A percentile compares a stretch with the other conserved stretches of the same genome.
These are phyloP conservation scores for Termitomyces sp. DNA, from an alignment of 768 basidiomycete species.

Conservation along the genomic window DNA sequence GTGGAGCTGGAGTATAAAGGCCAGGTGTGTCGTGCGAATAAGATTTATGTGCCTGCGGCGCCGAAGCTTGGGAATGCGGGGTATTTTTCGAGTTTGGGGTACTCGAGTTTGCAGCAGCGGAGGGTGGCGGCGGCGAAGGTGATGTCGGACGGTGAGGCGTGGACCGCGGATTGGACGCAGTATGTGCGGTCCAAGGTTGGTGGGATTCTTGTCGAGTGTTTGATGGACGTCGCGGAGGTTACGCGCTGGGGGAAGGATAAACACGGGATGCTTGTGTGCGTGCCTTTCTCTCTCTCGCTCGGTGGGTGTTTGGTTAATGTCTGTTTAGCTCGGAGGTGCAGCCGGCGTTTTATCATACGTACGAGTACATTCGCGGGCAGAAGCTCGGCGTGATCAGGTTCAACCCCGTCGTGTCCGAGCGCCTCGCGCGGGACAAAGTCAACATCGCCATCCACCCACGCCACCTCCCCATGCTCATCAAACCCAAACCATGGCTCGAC, in stretches of 20 bases:
- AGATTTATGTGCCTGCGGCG: conserved; percentile 43
- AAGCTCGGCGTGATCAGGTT: conserved; percentile 90
- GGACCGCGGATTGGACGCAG: conserved; percentile 85
- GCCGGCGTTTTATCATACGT: conserved; percentile 86
- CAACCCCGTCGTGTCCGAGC: conserved; percentile 74
- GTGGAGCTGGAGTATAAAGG: conserved; percentile 92
- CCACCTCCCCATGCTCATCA: conserved; percentile 92
- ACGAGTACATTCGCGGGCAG: conserved; percentile 90
- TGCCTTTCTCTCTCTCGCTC: conserved; percentile 7
- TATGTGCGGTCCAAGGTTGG: conserved; percentile 72
- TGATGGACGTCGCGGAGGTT: conserved; percentile 84
- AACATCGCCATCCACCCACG: conserved; percentile 80
- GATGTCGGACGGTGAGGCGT: conserved; percentile 60
- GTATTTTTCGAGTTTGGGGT: conserved; percentile 58
- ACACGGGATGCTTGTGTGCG: conserved; percentile 57
- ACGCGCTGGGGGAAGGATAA: conserved; percentile 54
- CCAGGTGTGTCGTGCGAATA: conserved; percentile 63
- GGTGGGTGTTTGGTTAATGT: background rate
- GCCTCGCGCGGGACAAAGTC: conserved; percentile 71
- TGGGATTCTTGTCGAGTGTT: conserved; percentile 71
- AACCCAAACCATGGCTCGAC: conserved; percentile 82
- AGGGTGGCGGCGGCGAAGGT: conserved; percentile 62
- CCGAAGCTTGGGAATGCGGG: conserved; percentile 27
- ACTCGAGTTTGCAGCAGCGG: conserved; percentile 56
- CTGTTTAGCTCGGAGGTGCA: conserved; percentile 64